These are phyloP conservation scores for Penicillium goetzii DNA, from an alignment of 495 filamentous ascomycete genomes.

Conservation along the genomic window DNA sequence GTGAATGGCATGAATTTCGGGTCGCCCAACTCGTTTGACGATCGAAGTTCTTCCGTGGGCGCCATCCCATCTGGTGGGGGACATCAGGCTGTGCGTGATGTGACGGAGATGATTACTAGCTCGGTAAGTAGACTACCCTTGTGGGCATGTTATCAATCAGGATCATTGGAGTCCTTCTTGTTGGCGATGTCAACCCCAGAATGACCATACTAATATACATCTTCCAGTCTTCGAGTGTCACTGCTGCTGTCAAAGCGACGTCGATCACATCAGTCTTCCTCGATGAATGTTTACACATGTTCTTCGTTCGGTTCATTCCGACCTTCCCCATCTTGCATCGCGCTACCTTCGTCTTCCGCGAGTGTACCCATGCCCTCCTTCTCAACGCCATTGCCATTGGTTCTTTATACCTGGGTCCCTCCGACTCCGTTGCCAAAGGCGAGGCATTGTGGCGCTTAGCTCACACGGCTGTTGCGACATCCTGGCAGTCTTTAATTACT, in stretches of 20 bases:
- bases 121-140: conserved; percentile 37
- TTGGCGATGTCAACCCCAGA: neutral
- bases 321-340: conserved; percentile 54
- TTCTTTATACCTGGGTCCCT: conserved; percentile 52
- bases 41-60: conserved; percentile 44
- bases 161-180: neutral
- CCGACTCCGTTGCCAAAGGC: conserved; percentile 50
- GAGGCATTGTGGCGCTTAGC: conserved; percentile 53
- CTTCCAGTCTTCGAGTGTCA: conserved; percentile 49
- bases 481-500: conserved; percentile 54
- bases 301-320: conserved; percentile 54
- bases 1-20: conserved; percentile 40
- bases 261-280: conserved; percentile 54
- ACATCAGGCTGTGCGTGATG: conserved; percentile 52
- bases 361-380: conserved; percentile 51
- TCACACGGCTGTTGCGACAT: conserved; percentile 53
- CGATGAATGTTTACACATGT: conserved; percentile 55
- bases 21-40: conserved; percentile 42
- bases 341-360: conserved; percentile 54
- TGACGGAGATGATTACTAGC: conserved; percentile 52
- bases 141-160: neutral
- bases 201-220: conserved; percentile 7
- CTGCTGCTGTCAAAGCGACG: conserved; percentile 50
- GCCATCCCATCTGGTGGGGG: conserved; percentile 48
- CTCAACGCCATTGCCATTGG: conserved; percentile 56